phyloP scores from a whole-genome alignment of 257 asterid species.

The Salvia splendens region DNA sequence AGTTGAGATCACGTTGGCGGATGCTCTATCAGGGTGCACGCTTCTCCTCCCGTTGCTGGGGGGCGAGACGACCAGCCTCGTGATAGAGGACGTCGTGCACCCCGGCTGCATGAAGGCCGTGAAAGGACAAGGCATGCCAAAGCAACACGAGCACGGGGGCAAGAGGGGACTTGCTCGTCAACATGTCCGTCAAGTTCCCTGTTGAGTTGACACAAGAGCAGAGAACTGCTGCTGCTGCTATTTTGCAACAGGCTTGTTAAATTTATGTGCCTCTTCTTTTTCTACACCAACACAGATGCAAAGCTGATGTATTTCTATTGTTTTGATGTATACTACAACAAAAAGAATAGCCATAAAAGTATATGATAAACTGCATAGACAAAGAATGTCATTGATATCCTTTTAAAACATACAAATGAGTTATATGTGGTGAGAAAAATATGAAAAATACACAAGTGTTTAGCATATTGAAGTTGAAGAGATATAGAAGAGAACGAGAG shows the following conservation, averaged over 20 bases:
- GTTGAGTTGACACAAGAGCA: slow-evolving; percentile 57
- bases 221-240: slow-evolving; percentile 39
- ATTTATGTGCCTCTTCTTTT: background rate
- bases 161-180: slow-evolving; percentile 69
- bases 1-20: slow-evolving; percentile 54
- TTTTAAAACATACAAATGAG: slow-evolving; percentile 20
- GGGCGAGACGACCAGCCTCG: slow-evolving; percentile 45
- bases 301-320: background rate
- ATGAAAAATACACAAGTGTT: background rate
- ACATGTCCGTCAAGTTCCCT: slow-evolving; percentile 60
- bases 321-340: background rate
- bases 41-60: slow-evolving; percentile 57
- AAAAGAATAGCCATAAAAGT: background rate
- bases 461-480: too few species aligned
- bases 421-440: slow-evolving; percentile 1
- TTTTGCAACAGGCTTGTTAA: slow-evolving; percentile 46
- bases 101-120: slow-evolving; percentile 61
- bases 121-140: slow-evolving; percentile 82
- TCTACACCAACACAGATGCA: background rate
- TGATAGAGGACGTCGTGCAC: slow-evolving; percentile 51
- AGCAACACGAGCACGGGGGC: slow-evolving; percentile 46
- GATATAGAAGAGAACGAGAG: background rate
- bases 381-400: background rate
- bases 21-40: slow-evolving; percentile 66
- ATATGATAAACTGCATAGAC: background rate